A percentile compares a stretch with the other conserved stretches of the same genome.
Conservation (phyloP, 2,329 filamentous ascomycete genomes). For the Paracoccidioides brasiliensis region DNA sequence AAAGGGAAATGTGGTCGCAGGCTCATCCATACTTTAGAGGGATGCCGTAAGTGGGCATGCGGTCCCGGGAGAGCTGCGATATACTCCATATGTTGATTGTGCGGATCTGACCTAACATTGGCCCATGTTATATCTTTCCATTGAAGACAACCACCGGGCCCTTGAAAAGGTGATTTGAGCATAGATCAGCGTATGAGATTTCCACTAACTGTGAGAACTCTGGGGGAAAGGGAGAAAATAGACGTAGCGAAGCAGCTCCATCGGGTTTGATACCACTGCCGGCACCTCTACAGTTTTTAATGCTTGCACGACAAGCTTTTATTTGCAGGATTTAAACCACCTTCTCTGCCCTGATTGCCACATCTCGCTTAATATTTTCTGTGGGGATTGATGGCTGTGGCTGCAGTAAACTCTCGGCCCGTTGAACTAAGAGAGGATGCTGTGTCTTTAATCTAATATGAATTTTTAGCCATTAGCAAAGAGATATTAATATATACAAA, state of each 20-base stretch:
- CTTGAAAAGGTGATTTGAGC: not conserved
- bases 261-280: not conserved
- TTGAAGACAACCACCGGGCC: constrained; percentile 1
- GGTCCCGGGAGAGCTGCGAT: not conserved
- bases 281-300: not conserved
- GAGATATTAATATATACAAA: not conserved
- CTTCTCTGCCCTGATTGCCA: not conserved
- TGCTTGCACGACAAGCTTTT: not conserved
- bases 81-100: not conserved
- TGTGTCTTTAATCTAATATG: not conserved
- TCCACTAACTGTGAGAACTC: not conserved
- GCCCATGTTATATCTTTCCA: not conserved
- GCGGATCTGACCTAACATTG: not conserved
- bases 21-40: not conserved
- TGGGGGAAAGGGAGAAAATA: not conserved
- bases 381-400: not conserved
- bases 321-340: not conserved
- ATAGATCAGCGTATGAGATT: not conserved
- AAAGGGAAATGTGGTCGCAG: not conserved
- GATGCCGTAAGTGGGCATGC: not conserved
- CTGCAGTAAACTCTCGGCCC: not conserved
- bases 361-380: not conserved
- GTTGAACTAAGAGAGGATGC: not conserved
- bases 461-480: not conserved
- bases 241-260: not conserved